Evolutionary conservation across 108 stramenopile genomes (phyloP), one percentile per base, ranked within the genome.

Genomic region (Seminavis robusta): DNA sequence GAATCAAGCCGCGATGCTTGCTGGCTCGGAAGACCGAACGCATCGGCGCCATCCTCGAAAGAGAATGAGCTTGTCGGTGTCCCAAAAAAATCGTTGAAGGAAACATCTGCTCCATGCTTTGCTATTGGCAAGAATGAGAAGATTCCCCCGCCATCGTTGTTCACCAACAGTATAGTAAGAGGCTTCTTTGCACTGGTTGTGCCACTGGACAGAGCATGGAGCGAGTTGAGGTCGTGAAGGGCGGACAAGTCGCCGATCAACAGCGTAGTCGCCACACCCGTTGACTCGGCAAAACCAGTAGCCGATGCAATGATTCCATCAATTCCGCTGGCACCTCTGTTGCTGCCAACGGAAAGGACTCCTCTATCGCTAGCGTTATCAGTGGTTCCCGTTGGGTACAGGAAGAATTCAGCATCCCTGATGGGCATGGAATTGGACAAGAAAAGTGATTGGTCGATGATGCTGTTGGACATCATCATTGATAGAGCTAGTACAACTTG

Each of bases 81-180:
- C 21, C 92, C 93, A 67, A 92, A 94, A 44, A 75, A 90, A 33
- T 95, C 85, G 29, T 91, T 84, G 55, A 97, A 97, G 6, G 65
- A 76, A 47, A 87, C 88, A 56, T 88, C 87, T 26, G 74, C 71
- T 1, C 79, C 89, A 67, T 94, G 83, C 42, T 84, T 84, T n/a
- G 93, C 83, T 48, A 97, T 86, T 0, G 96, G 96, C n/a, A 97
- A 63, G 52, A 97, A 97, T 21, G 87, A 85, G 55, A 97, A 97
- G 26, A 97, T 97, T 15, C 87, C 94, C 6, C 96, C 93, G 27
- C 96, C 96, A 34, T 86, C 81, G 58, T 97, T 97, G 79, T 97
- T 94, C 26, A 95, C 80, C 33, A 94, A 59, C 1, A 84, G 56
- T 21, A 78, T 84, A 23, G 84, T 83, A 8, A 92, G 71, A 8